Evolutionary conservation across 2,329 filamentous ascomycete species (phyloP).

Genomic region (Mollisia scopiformis): DNA sequence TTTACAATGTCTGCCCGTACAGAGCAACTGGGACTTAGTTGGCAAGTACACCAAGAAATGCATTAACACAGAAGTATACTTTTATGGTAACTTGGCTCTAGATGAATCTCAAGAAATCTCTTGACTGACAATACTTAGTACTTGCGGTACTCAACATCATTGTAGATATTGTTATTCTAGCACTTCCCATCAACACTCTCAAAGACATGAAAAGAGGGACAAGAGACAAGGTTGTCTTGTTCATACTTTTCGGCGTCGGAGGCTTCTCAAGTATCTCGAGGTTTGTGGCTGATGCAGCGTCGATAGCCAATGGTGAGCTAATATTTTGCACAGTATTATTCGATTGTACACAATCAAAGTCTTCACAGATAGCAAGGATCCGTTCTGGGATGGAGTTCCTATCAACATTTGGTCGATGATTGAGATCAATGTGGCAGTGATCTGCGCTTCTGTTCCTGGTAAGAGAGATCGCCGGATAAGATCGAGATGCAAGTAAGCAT

Average conservation of each 20-base stretch:
- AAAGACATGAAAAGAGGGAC: slow-evolving; percentile 11
- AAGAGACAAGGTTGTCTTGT: slow-evolving; percentile 21
- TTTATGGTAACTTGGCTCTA: slow-evolving; percentile 33
- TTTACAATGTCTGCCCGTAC: slow-evolving; percentile 37
- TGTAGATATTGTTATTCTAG: slow-evolving; percentile 21
- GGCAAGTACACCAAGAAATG: slow-evolving; percentile 33
- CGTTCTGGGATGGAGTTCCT: slow-evolving; percentile 28
- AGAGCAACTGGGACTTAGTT: slow-evolving; percentile 39
- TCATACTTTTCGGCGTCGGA: slow-evolving; percentile 22
- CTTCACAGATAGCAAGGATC: slow-evolving; percentile 31
- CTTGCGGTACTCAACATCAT: slow-evolving; percentile 19
- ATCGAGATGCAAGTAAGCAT: background rate
- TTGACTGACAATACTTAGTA: slow-evolving; percentile 8
- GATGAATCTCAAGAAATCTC: background rate
- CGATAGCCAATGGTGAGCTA: background rate
- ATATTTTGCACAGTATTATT: slow-evolving; percentile 27
- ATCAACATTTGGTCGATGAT: slow-evolving; percentile 36
- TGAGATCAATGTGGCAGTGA: slow-evolving; percentile 36
- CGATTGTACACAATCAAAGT: slow-evolving; percentile 36
- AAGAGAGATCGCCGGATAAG: background rate
- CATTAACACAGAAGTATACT: slow-evolving; percentile 38
- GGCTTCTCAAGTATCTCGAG: slow-evolving; percentile 30
- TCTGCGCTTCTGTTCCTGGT: slow-evolving; percentile 35
- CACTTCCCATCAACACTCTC: slow-evolving; percentile 20
- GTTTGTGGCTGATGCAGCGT: background rate